A percentile compares a stretch with the other conserved stretches of the same genome.
phyloP scores from a whole-genome alignment of 192 early-diverging fungal species.

The Geosiphon pyriformis region DNA sequence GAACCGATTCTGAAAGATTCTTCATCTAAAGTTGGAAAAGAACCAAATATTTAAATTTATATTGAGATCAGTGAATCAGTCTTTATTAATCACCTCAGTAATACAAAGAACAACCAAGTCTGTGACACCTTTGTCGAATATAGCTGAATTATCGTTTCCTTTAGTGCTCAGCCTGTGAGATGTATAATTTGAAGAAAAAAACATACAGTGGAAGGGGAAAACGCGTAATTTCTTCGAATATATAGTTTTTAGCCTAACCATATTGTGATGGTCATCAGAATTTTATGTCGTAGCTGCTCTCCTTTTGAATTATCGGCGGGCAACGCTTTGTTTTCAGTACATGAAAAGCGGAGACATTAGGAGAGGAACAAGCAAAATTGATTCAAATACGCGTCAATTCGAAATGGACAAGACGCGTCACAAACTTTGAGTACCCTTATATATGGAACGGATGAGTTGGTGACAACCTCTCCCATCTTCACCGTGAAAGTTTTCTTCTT shows the following conservation, averaged over 20 bases:
- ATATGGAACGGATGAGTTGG: background rate
- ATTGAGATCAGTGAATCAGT: background rate
- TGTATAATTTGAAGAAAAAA: too few species aligned
- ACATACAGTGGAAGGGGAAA: too few species aligned
- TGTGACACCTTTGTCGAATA: slow-evolving; percentile 13
- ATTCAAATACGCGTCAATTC: background rate
- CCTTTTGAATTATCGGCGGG: background rate
- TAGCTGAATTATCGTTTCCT: slow-evolving; percentile 3
- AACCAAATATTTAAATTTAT: too few species aligned
- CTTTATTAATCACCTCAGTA: slow-evolving; percentile 5
- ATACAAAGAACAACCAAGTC: slow-evolving; percentile 9
- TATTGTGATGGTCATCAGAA: background rate
- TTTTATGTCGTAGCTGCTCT: background rate
- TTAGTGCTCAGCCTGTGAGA: slow-evolving; percentile 14
- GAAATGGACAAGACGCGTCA: background rate
- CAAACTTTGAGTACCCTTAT: background rate
- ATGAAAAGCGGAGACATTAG: background rate
- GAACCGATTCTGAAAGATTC: background rate
- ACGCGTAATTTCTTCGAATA: too few species aligned
- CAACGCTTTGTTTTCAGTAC: too few species aligned
- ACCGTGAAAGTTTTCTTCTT: background rate
- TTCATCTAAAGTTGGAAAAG: background rate
- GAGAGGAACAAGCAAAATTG: background rate
- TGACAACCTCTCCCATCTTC: background rate
- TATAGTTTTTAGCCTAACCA: background rate